phyloP scores from a whole-genome alignment of 352 stramenopile genomes.

The Phytophthora gonapodyides region DNA sequence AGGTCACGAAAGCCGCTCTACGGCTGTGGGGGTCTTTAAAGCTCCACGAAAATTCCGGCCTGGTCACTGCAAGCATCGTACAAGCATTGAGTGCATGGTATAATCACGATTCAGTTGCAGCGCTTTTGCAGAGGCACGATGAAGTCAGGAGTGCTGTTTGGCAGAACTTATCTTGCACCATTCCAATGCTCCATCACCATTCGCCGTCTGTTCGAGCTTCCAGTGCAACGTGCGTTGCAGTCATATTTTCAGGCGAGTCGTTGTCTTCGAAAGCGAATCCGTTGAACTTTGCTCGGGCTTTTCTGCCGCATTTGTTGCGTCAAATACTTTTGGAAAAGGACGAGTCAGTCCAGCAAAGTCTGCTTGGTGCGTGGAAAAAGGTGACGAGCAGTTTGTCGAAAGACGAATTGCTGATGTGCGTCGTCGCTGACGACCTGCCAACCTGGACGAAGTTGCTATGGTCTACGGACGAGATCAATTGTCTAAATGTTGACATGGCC shows the following conservation, averaged over 20 bases:
- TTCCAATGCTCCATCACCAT: slow-evolving; percentile 70
- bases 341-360: slow-evolving; percentile 23
- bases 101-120: slow-evolving; percentile 25
- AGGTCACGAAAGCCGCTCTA: slow-evolving; percentile 31
- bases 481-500: slow-evolving; percentile 35
- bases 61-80: slow-evolving; percentile 42
- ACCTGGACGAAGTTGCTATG: slow-evolving; percentile 62
- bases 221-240: slow-evolving; percentile 49
- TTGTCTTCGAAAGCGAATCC: slow-evolving; percentile 13
- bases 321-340: slow-evolving; percentile 63
- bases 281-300: slow-evolving; percentile 27
- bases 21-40: slow-evolving; percentile 52
- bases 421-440: slow-evolving; percentile 25
- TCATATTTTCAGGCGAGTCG: slow-evolving; percentile 40
- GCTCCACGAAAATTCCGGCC: slow-evolving; percentile 27
- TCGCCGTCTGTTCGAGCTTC: slow-evolving; percentile 45
- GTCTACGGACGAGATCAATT: slow-evolving; percentile 38
- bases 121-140: slow-evolving; percentile 33
- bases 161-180: slow-evolving; percentile 39
- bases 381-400: slow-evolving; percentile 34
- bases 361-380: slow-evolving; percentile 52
- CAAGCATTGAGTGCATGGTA: slow-evolving; percentile 52
- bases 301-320: slow-evolving; percentile 65
- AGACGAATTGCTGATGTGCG: slow-evolving; percentile 26
- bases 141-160: slow-evolving; percentile 29